Conservation (phyloP, 164 flowering plant species). For the Stephania cephalantha region DNA sequence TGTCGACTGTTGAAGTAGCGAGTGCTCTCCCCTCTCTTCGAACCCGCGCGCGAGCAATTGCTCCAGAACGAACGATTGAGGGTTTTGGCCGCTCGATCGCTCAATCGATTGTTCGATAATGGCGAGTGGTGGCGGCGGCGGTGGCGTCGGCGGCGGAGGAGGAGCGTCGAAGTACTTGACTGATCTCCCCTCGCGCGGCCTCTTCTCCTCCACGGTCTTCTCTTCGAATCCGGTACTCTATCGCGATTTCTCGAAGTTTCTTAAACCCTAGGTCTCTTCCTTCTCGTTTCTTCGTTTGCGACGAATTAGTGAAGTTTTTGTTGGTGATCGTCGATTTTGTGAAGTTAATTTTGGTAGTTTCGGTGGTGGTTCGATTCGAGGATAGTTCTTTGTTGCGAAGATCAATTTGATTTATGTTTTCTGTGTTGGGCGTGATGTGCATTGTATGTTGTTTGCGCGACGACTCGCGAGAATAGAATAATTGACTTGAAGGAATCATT, state of each 20-base stretch:
- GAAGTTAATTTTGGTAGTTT: not conserved
- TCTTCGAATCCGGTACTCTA: conserved; percentile 50
- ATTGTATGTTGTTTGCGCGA: not conserved
- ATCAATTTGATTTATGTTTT: not conserved
- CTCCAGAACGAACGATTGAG: no score
- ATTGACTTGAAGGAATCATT: no score
- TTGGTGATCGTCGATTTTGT: not conserved
- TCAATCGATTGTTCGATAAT: not conserved
- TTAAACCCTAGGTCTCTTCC: not conserved
- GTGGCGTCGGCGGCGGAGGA: not conserved
- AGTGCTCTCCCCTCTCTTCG: no score
- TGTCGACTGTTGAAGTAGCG: no score
- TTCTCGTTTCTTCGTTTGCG: not conserved
- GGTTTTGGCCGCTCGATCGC: not conserved
- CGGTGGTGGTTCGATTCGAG: not conserved
- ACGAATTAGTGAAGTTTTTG: not conserved
- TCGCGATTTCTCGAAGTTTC: not conserved
- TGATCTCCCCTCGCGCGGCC: conserved; percentile 64
- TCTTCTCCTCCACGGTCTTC: conserved; percentile 43
- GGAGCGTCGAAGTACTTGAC: conserved; percentile 41
- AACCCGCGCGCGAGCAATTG: no score
- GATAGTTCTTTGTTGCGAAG: not conserved
- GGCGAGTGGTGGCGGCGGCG: not conserved
- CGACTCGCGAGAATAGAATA: no score
- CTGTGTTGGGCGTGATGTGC: not conserved